These are phyloP conservation scores for Talaromyces verruculosus DNA, from an alignment of 2,329 filamentous ascomycete species.

Conservation along the genomic window DNA sequence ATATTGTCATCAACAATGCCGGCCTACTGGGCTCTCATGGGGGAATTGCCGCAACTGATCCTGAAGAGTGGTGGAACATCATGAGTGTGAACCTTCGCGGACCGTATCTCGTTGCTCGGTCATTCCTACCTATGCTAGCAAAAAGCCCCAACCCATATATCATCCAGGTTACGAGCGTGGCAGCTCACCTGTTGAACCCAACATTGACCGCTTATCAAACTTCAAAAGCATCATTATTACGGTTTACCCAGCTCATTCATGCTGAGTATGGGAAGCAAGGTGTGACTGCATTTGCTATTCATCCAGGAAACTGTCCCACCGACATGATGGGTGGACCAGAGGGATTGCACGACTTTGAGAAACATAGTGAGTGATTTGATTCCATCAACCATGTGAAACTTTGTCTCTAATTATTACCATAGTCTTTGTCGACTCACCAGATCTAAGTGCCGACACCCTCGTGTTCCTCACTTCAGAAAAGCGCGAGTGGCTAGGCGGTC, in stretches of 20 bases:
- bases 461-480: slow-evolving; percentile 27
- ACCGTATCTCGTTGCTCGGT: slow-evolving; percentile 45
- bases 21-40: slow-evolving; percentile 34
- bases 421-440: slow-evolving; percentile 31
- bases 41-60: slow-evolving; percentile 37
- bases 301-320: slow-evolving; percentile 51
- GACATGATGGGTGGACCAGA: slow-evolving; percentile 42
- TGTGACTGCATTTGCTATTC: slow-evolving; percentile 41
- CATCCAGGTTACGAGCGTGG: slow-evolving; percentile 51
- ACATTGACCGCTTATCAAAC: slow-evolving; percentile 50
- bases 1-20: slow-evolving; percentile 53
- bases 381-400: neutral
- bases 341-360: slow-evolving; percentile 18
- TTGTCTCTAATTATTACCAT: neutral
- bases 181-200: slow-evolving; percentile 38
- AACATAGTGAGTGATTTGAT: slow-evolving; percentile 6
- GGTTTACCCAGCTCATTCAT: slow-evolving; percentile 49
- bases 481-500: slow-evolving; percentile 28
- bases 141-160: slow-evolving; percentile 41
- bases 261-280: slow-evolving; percentile 46
- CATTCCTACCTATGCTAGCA: slow-evolving; percentile 48
- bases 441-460: slow-evolving; percentile 30
- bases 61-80: slow-evolving; percentile 43
- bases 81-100: slow-evolving; percentile 55
- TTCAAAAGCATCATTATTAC: slow-evolving; percentile 47